These are phyloP conservation scores for Reutealis trisperma DNA, from an alignment of 345 rosid genomes.

Conservation along the genomic window DNA sequence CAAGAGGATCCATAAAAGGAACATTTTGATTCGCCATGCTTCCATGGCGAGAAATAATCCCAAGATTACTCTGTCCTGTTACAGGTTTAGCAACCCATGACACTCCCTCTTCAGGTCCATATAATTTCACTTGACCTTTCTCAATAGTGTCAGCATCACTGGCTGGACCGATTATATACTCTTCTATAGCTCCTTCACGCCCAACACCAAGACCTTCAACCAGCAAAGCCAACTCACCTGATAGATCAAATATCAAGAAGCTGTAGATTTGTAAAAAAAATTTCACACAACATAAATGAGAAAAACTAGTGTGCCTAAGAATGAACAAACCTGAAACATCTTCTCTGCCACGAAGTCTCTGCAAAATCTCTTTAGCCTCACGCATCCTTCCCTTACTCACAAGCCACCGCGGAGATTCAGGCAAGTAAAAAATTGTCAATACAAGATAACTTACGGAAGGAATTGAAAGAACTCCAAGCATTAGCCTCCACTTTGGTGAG, in stretches of 20 bases:
- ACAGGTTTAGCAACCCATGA: slow-evolving; percentile 43
- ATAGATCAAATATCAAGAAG: not conserved
- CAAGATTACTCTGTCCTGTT: slow-evolving; percentile 27
- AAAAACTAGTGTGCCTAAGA: not conserved
- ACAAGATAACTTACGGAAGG: slow-evolving; percentile 35
- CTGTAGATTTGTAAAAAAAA: not conserved
- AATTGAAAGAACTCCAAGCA: slow-evolving; percentile 50
- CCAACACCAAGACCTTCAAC: slow-evolving; percentile 49
- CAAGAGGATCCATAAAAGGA: slow-evolving; percentile 44
- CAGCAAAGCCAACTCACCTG: slow-evolving; percentile 51
- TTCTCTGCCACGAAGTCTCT: slow-evolving; percentile 40
- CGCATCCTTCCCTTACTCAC: slow-evolving; percentile 46
- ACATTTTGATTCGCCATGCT: slow-evolving; percentile 34
- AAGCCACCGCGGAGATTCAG: slow-evolving; percentile 54
- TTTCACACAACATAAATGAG: not conserved
- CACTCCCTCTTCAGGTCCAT: slow-evolving; percentile 28
- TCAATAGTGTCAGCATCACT: slow-evolving; percentile 14
- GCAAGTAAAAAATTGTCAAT: slow-evolving; percentile 40
- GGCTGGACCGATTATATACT: slow-evolving; percentile 36
- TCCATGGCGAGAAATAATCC: slow-evolving; percentile 37
- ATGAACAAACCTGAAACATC: slow-evolving; percentile 44
- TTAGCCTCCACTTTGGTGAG: slow-evolving; percentile 48
- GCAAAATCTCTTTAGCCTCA: slow-evolving; percentile 40
- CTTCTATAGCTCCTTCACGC: slow-evolving; percentile 35
- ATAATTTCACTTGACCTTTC: slow-evolving; percentile 17